Evolutionary conservation across 805 yeast genomes (phyloP).

Genomic region (Cephaloascus fragrans): DNA sequence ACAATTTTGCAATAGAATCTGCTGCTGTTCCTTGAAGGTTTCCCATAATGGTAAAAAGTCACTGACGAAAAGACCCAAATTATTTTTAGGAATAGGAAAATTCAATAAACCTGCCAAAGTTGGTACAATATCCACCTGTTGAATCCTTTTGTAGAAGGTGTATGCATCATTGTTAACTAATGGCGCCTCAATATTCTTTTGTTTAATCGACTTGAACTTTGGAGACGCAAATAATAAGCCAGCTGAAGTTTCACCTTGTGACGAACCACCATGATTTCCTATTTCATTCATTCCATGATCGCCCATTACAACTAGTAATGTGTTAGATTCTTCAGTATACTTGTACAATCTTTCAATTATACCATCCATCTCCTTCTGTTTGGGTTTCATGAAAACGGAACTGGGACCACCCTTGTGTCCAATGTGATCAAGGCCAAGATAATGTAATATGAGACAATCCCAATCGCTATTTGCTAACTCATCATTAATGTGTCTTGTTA

Average conservation of each 20-base stretch:
- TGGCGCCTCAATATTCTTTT: constrained; percentile 22
- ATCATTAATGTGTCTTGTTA: constrained; percentile 70
- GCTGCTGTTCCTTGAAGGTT: constrained; percentile 16
- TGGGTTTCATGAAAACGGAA: constrained; percentile 69
- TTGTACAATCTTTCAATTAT: constrained; percentile 45
- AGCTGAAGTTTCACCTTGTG: constrained; percentile 85
- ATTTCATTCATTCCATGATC: constrained; percentile 96
- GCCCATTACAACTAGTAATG: constrained; percentile 72
- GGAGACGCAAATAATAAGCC: constrained; percentile 66
- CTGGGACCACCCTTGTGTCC: constrained; percentile 95
- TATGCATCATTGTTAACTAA: constrained; percentile 29
- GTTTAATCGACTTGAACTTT: constrained; percentile 26
- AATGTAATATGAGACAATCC: constrained; percentile 86
- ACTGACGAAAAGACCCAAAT: constrained; percentile 60
- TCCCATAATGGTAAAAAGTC: constrained; percentile 47
- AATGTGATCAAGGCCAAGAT: constrained; percentile 90
- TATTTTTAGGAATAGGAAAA: constrained; percentile 61
- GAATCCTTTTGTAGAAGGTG: constrained; percentile 41
- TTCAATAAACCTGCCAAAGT: constrained; percentile 52
- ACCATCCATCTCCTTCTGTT: constrained; percentile 80
- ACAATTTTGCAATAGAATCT: constrained; percentile 43
- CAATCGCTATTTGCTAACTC: constrained; percentile 47
- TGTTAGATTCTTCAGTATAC: constrained; percentile 15
- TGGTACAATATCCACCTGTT: constrained; percentile 70
- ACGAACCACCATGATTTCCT: constrained; percentile 96